Evolutionary conservation across 257 asterid genomes (phyloP), one percentile per base, ranked within the genome.

Genomic region (Lycium ferocissimum): DNA sequence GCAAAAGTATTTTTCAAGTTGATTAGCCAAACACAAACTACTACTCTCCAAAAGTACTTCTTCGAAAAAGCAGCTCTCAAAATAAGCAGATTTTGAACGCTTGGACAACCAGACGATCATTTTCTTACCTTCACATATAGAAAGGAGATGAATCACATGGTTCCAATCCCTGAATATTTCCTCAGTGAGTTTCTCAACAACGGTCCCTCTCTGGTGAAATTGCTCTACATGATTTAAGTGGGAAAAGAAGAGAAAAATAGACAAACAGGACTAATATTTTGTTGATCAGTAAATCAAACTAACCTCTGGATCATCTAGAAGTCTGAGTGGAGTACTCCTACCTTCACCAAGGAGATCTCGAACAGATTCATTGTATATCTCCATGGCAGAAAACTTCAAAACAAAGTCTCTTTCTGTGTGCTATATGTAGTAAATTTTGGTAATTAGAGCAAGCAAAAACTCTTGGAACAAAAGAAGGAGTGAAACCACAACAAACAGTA

Each of bases 251-350:
- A 12, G 45, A 35, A 66, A 40, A 83, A 81, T 7, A 81, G 35
- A 78, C 20, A 14, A 59, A 26, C 22, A 18, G n/a, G 81, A 62
- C 79, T 2, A 43, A 17, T 4, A 43, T 47, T 38, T 49, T 65
- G 81, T 38, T 18, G 47, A 14, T 59, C 78, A 75, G 45, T 33
- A 22, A 4, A 53, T 43, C 20, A 22, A 49, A 49, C 40, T 87
- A 69, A 93, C 98, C 94, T 95, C 98, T 1, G 98, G 98, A 91
- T 96, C 99, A 56, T 96, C 99, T 38, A 95, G 93, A 85, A 96
- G 98, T 80, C 98, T 87, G 76, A 96, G 97, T 14, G 93, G 90
- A 85, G 90, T 65, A 40, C 45, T 40, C 33, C 82, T 85, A 51
- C 94, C 98, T n/a, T 89, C n/a, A 51, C 92, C 87, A 54, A 97